A percentile compares a stretch with the other conserved stretches of the same genome.
phyloP scores from a whole-genome alignment of 2,329 filamentous ascomycete species.

The Neofusicoccum laricinum region DNA sequence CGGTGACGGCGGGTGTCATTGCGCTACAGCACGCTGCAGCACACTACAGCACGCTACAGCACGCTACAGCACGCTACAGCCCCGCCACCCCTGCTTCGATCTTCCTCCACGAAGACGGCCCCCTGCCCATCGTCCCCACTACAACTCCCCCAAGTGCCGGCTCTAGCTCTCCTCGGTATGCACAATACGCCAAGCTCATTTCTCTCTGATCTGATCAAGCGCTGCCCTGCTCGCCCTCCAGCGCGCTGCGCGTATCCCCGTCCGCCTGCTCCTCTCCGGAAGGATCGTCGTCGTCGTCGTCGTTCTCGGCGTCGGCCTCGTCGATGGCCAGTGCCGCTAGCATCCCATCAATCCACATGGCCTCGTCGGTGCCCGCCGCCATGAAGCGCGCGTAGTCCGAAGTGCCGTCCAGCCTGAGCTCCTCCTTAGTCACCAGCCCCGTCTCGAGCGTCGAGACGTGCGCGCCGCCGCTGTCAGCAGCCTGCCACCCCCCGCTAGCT shows the following conservation, averaged over 20 bases:
- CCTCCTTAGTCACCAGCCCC: constrained; percentile 26
- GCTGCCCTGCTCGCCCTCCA: not conserved
- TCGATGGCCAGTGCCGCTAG: not conserved
- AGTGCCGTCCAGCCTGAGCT: not conserved
- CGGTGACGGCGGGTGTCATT: not conserved
- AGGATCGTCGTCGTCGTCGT: constrained; percentile 13
- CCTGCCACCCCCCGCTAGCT: not conserved
- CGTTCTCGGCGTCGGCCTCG: constrained; percentile 12
- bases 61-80: not conserved
- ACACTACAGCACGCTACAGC: not conserved
- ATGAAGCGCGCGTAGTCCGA: constrained; percentile 15
- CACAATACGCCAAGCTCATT: constrained; percentile 7
- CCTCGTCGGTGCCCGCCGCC: constrained; percentile 21
- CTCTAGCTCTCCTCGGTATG: not conserved
- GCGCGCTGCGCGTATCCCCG: constrained; percentile 1
- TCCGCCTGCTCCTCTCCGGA: constrained; percentile 12
- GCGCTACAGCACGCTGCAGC: too few relatives aligned
- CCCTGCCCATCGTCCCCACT: not conserved
- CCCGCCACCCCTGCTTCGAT: constrained; percentile 1
- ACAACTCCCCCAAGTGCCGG: not conserved
- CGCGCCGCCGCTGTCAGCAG: not conserved
- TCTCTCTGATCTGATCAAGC: not conserved
- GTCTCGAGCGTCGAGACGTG: constrained; percentile 28
- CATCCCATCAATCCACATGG: constrained; percentile 23
- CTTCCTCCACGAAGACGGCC: not conserved